These are phyloP conservation scores for Ceratorhiza oryzae-sativae DNA, from an alignment of 1,284 basidiomycete species.

Conservation along the genomic window DNA sequence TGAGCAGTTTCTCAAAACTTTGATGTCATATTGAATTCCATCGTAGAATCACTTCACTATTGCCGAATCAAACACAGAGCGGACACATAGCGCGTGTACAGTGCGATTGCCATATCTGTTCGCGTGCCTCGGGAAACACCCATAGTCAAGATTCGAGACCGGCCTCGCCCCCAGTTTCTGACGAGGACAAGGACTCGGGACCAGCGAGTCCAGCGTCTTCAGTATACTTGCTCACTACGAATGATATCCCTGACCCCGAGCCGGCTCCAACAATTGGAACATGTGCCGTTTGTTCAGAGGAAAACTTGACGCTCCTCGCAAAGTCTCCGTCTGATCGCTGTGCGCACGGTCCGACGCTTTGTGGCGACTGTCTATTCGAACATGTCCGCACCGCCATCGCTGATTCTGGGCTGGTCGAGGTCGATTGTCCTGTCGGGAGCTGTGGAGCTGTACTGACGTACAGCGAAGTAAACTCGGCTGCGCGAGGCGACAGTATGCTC, in stretches of 20 bases:
- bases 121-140: background rate
- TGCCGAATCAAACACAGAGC: too few relatives aligned
- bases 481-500: background rate
- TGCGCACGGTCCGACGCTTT: conserved; percentile 1
- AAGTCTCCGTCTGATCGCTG: background rate
- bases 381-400: background rate
- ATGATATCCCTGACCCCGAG: too few relatives aligned
- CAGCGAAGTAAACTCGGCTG: background rate
- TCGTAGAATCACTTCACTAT: background rate
- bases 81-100: background rate
- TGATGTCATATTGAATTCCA: background rate
- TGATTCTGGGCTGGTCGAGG: background rate
- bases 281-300: too few relatives aligned
- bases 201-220: too few relatives aligned
- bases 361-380: background rate
- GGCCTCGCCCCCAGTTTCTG: too few relatives aligned
- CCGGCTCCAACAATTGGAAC: too few relatives aligned
- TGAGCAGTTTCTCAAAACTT: too few relatives aligned
- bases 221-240: too few relatives aligned
- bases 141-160: too few relatives aligned
- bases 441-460: background rate
- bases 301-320: too few relatives aligned
- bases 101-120: background rate
- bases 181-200: too few relatives aligned
- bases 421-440: background rate